Base-by-base conservation (phyloP, 2,329 filamentous ascomycete species). In the Penicillium hordei region DNA sequence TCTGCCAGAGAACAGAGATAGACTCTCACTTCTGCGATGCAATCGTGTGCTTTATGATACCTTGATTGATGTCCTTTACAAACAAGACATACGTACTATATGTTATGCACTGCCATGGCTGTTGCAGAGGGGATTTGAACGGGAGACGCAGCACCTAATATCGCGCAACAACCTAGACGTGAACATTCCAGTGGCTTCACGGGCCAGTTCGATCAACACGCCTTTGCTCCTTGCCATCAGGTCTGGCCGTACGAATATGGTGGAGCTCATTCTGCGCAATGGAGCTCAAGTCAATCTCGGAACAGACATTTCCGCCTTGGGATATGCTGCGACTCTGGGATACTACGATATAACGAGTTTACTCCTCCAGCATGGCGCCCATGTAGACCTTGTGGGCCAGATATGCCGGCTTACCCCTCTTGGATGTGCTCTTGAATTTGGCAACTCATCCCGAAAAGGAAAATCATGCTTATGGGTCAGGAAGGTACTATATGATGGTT, bases 161-260 rank as follows among this genome's bases (percentile, higher is more conserved):
- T 52, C 29, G 31, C 49, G 29, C 29, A 52, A 7, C 29, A 51
- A 23, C 15, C 25, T 42, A 15, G n/a, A 51, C 5, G 1, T 34
- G 29, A 45, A 52, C 7, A 13, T 15, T 4, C 0, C 6, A 5
- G 1, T 52, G 4, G 1, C 0, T 4, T 0, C 1, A 1, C 3
- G 27, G 15, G 1, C 0, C 8, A 2, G 0, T 5, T 1, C 1
- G 2, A 27, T 13, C 29, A 27, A 19, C 15, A 52, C 39, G 12
- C 39, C 29, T 10, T 36, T 34, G 15, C 49, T 52, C 2, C 0
- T 27, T 27, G 49, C 49, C 10, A 10, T 34, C 4, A 0, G 4
- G 1, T 19, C 0, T 1, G 19, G 49, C n/a, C 49, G 5, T 45
- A 7, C 6, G 29, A 45, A 45, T n/a, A 34, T 52, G 17, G 39